Evolutionary conservation across 371 early-diverging fungal genomes (phyloP).

Genomic region (Cokeromyces recurvatus): DNA sequence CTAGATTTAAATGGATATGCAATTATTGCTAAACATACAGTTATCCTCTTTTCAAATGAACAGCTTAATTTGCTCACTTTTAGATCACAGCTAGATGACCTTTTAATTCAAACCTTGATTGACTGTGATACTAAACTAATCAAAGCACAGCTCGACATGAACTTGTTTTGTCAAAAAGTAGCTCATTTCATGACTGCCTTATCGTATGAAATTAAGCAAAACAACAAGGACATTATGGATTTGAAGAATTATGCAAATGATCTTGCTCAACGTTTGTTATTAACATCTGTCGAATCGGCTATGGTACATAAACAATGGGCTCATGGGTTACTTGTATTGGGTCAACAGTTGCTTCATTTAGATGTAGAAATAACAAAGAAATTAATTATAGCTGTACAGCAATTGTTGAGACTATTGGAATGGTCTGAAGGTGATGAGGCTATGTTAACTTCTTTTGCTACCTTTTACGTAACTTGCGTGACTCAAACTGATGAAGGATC

Average conservation of each 20-base stretch:
- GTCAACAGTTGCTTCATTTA: constrained; percentile 14
- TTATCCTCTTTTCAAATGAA: constrained; percentile 17
- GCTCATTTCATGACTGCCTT: constrained; percentile 17
- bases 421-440: constrained; percentile 11
- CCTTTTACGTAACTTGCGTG: constrained; percentile 13
- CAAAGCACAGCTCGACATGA: constrained; percentile 17
- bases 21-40: constrained; percentile 27
- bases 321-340: constrained; percentile 10
- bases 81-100: constrained; percentile 20
- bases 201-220: constrained; percentile 3
- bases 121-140: constrained; percentile 18
- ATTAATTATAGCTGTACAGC: constrained; percentile 11
- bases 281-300: constrained; percentile 23
- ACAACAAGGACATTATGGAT: neutral
- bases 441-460: constrained; percentile 5
- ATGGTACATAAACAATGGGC: constrained; percentile 29
- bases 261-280: constrained; percentile 20
- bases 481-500: constrained; percentile 2
- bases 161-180: constrained; percentile 21
- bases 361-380: constrained; percentile 7
- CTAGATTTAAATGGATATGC: constrained; percentile 13
- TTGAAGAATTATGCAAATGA: neutral
- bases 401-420: constrained; percentile 13
- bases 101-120: constrained; percentile 22
- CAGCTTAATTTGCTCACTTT: constrained; percentile 11